Evolutionary conservation across 768 basidiomycete species (phyloP).

Genomic region (Glaciozyma antarctica): DNA sequence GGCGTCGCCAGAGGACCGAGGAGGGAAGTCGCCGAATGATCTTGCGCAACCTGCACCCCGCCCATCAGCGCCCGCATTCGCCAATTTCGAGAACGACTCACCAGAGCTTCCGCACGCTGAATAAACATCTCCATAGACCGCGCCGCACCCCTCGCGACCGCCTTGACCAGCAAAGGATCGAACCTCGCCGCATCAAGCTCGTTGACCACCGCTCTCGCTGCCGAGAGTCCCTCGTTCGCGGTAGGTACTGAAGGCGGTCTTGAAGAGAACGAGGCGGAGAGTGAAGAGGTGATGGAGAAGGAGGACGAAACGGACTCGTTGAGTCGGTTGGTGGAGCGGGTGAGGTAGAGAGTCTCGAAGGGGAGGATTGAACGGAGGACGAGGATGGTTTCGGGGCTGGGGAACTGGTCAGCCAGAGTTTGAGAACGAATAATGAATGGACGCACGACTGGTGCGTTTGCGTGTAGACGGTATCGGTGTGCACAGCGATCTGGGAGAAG

Average conservation of each 20-base stretch:
- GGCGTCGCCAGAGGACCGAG: constrained; percentile 67
- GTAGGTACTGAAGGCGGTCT: constrained; percentile 38
- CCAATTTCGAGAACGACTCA: constrained; percentile 41
- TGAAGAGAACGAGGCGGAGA: constrained; percentile 57
- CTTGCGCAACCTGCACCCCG: constrained; percentile 53
- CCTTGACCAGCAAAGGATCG: constrained; percentile 73
- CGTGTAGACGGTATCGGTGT: constrained; percentile 88
- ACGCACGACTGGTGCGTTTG: constrained; percentile 70
- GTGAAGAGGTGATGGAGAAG: constrained; percentile 45
- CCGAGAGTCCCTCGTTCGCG: constrained; percentile 61
- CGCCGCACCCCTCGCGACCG: constrained; percentile 65
- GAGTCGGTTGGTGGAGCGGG: constrained; percentile 69
- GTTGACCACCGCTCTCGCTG: constrained; percentile 70
- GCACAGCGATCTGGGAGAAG: constrained; percentile 86
- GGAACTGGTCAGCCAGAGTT: not conserved
- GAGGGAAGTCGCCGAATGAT: constrained; percentile 66
- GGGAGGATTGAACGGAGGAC: constrained; percentile 70
- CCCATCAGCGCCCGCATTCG: constrained; percentile 5
- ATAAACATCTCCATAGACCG: constrained; percentile 61
- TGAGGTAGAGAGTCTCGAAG: constrained; percentile 81
- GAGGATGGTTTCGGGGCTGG: constrained; percentile 82
- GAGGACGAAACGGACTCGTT: constrained; percentile 72
- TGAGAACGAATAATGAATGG: not conserved
- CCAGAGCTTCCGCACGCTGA: constrained; percentile 57
- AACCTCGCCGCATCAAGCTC: constrained; percentile 88